phyloP scores from a whole-genome alignment of 352 stramenopile species.

The Phytophthora colocasiae region DNA sequence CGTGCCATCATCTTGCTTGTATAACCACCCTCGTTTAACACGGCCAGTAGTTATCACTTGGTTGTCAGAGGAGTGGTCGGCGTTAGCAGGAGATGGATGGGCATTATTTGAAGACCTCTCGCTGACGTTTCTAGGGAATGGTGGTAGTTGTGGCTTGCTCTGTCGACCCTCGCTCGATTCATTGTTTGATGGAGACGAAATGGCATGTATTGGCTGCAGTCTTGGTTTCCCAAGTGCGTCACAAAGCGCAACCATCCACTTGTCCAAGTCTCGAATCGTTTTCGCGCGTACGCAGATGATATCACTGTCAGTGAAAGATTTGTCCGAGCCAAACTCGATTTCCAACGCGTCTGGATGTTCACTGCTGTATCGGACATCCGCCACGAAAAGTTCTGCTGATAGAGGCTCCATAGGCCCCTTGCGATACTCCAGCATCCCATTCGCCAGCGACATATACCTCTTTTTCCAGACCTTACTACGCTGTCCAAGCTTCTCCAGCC shows the following conservation, averaged over 20 bases:
- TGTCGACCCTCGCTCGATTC: slow-evolving; percentile 7
- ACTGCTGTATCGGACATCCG: slow-evolving; percentile 56
- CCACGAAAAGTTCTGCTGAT: slow-evolving; percentile 54
- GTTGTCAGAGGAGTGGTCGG: slow-evolving; percentile 12
- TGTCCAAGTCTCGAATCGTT: slow-evolving; percentile 48
- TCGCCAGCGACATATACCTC: slow-evolving; percentile 68
- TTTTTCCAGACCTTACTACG: slow-evolving; percentile 59
- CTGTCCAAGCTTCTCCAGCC: slow-evolving; percentile 65
- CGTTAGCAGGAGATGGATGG: slow-evolving; percentile 11
- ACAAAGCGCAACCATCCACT: slow-evolving; percentile 67
- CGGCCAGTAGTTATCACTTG: slow-evolving; percentile 8
- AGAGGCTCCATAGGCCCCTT: slow-evolving; percentile 57
- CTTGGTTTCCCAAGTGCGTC: slow-evolving; percentile 44
- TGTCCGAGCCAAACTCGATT: slow-evolving; percentile 63
- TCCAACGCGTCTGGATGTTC: slow-evolving; percentile 44
- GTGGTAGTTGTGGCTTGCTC: slow-evolving; percentile 27
- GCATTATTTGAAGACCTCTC: slow-evolving; percentile 6
- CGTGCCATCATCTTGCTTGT: slow-evolving; percentile 53
- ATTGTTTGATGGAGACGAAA: slow-evolving; percentile 12
- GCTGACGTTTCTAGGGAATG: slow-evolving; percentile 31
- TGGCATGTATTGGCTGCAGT: slow-evolving; percentile 4
- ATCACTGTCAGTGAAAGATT: slow-evolving; percentile 30
- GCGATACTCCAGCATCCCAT: slow-evolving; percentile 68
- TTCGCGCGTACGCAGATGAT: slow-evolving; percentile 55
- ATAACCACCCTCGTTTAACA: slow-evolving; percentile 69